Evolutionary conservation across 192 early-diverging fungal species (phyloP), one percentile per base, ranked within the genome.

Genomic region (Coemansia aciculifera): DNA sequence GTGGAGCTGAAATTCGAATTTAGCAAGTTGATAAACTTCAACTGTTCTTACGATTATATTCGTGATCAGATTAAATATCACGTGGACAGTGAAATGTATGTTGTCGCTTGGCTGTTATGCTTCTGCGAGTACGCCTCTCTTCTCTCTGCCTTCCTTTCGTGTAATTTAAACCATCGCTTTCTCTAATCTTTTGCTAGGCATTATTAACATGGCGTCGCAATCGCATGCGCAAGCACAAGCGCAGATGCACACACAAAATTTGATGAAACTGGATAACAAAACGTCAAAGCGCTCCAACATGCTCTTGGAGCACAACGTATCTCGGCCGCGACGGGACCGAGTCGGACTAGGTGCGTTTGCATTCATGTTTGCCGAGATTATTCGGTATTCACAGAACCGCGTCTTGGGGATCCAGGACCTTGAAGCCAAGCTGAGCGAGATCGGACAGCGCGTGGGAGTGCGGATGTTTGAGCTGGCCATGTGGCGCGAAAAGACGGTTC

Each of bases 311-410:
- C 88, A 93, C 17, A 87, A 86, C 74, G 78, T 95, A 38, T 87
- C 85, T 56, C 91, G 90, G 78, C 89, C 89, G 6, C 87, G 85
- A 66, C 84, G 86, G 13, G 78, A 87, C 61, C 90, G 93, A 81
- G 93, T 95, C 40, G 87, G 88, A 59, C 84, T 96, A 31, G 85
- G 88, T 29, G 89, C 97, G 5, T 94, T 94, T 76, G 86, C 92
- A 15, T 95, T 97, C 70, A 71, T 99, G 32, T 95, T 99, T 78
- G 92, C 91, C 27, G 97, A 99, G 77, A 95, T 97, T 85, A 80
- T 99, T 29, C 93, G 93, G 61, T 97, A 98, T 79, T 89, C 96
- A n/a, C 96, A 98, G 82, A 96, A 96, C 78, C 87, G 93, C 43
- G 95, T 95, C 8, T 86, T 90, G 69, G 96, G 95, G 23, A 94